phyloP scores from a whole-genome alignment of 148 eudicot genomes.

The Vaccinium myrtillus region DNA sequence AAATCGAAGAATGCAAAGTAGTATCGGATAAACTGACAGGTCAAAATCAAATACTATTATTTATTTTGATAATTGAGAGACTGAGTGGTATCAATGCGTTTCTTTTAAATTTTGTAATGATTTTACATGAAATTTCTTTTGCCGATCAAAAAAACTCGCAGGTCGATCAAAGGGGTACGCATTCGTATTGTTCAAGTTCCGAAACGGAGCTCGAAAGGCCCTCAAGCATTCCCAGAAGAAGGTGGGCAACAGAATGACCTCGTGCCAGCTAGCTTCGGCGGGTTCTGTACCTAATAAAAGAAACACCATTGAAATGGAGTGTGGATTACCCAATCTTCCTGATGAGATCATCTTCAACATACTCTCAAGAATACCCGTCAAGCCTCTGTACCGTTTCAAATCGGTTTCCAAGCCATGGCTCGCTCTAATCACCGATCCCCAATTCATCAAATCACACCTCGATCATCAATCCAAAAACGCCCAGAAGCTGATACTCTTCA shows the following conservation, averaged over 20 bases:
- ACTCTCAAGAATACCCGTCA: too few species aligned
- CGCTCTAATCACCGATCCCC: too few species aligned
- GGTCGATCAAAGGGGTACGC: slow-evolving; percentile 50
- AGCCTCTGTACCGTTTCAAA: too few species aligned
- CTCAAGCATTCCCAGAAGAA: slow-evolving; percentile 41
- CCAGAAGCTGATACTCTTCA: too few species aligned
- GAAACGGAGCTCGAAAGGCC: slow-evolving; percentile 30
- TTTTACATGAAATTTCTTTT: neutral
- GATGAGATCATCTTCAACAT: too few species aligned
- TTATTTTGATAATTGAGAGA: neutral
- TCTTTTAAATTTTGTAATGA: too few species aligned
- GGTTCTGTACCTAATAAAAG: slow-evolving; percentile 24
- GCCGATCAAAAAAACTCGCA: slow-evolving; percentile 17
- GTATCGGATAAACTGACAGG: slow-evolving; percentile 39
- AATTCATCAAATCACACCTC: too few species aligned
- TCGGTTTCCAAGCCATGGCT: too few species aligned
- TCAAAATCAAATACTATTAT: slow-evolving; percentile 19
- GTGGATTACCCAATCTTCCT: too few species aligned
- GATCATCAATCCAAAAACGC: too few species aligned
- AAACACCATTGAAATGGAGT: too few species aligned
- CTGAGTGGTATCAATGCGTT: neutral
- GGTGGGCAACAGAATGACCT: slow-evolving; percentile 35
- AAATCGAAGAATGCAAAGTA: slow-evolving; percentile 45
- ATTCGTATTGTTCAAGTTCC: slow-evolving; percentile 37
- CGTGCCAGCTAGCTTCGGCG: slow-evolving; percentile 47